These are phyloP conservation scores for Diversispora epigaea DNA, from an alignment of 192 early-diverging fungal species.

Conservation along the genomic window DNA sequence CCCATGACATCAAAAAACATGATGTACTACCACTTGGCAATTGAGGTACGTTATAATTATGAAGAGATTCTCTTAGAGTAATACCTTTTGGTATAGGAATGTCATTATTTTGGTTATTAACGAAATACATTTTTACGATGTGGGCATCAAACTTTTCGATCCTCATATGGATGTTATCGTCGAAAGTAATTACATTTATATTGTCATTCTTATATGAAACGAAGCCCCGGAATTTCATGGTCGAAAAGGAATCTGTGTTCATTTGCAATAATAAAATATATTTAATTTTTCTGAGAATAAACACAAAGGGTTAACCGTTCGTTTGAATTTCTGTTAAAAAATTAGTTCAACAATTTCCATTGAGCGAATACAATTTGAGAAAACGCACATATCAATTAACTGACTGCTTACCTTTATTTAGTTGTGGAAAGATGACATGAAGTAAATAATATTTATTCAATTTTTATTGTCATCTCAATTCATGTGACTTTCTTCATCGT, in stretches of 20 bases:
- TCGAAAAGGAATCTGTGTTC: background rate
- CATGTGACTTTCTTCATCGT: too few relatives aligned
- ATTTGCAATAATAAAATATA: background rate
- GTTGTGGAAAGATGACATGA: too few relatives aligned
- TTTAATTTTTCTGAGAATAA: too few relatives aligned
- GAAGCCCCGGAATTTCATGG: background rate
- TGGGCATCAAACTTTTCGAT: background rate
- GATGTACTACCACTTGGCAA: background rate
- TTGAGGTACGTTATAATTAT: background rate
- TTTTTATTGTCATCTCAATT: too few relatives aligned
- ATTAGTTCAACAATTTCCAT: too few relatives aligned
- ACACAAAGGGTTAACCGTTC: too few relatives aligned
- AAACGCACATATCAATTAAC: too few relatives aligned
- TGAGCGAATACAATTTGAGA: too few relatives aligned
- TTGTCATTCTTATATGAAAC: conserved; percentile 8
- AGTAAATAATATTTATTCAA: too few relatives aligned
- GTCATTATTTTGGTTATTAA: background rate
- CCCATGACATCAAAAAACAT: background rate
- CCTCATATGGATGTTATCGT: background rate
- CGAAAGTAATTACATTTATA: background rate
- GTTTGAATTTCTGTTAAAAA: too few relatives aligned
- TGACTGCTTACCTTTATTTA: too few relatives aligned
- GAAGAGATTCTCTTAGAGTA: background rate
- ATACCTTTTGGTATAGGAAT: background rate
- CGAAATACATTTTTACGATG: background rate